Evolutionary conservation across 2,329 filamentous ascomycete genomes (phyloP).

Genomic region (Scortechinia acanthostroma): DNA sequence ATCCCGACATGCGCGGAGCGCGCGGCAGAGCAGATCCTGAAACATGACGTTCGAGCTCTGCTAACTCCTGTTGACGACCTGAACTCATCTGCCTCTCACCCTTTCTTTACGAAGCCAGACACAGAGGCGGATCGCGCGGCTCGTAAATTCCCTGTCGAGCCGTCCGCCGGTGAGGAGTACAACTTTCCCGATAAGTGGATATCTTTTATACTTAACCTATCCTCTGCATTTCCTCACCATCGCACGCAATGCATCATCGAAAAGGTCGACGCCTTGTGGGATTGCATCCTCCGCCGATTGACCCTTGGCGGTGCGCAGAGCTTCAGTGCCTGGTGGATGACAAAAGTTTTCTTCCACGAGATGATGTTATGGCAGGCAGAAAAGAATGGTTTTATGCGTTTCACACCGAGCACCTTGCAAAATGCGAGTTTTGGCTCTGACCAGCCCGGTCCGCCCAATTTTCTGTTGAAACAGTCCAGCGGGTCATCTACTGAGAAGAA

Average conservation of each 20-base stretch:
- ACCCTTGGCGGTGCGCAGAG: constrained; percentile 41
- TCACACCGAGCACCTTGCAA: not conserved
- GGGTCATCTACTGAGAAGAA: not conserved
- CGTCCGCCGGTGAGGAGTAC: constrained; percentile 21
- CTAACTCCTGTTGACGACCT: constrained; percentile 25
- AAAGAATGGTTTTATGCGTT: constrained; percentile 49
- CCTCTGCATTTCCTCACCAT: constrained; percentile 38
- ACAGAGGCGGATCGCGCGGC: constrained; percentile 16
- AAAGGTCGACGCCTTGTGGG: constrained; percentile 39
- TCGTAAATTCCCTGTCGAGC: constrained; percentile 12
- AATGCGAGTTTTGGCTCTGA: not conserved
- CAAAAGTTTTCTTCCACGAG: constrained; percentile 62
- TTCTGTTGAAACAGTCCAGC: not conserved
- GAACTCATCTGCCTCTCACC: constrained; percentile 12
- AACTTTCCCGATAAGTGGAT: constrained; percentile 45
- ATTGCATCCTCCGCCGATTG: constrained; percentile 44
- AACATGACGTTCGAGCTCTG: constrained; percentile 25
- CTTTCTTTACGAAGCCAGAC: constrained; percentile 22
- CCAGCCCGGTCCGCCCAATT: not conserved
- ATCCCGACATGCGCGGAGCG: constrained; percentile 24
- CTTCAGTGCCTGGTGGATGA: constrained; percentile 52
- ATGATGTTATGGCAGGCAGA: constrained; percentile 61
- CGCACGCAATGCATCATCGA: constrained; percentile 39
- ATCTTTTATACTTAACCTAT: constrained; percentile 37
- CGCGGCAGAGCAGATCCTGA: constrained; percentile 25